Conservation (phyloP, 306 rosid genomes). For the Sesbania bispinosa region DNA sequence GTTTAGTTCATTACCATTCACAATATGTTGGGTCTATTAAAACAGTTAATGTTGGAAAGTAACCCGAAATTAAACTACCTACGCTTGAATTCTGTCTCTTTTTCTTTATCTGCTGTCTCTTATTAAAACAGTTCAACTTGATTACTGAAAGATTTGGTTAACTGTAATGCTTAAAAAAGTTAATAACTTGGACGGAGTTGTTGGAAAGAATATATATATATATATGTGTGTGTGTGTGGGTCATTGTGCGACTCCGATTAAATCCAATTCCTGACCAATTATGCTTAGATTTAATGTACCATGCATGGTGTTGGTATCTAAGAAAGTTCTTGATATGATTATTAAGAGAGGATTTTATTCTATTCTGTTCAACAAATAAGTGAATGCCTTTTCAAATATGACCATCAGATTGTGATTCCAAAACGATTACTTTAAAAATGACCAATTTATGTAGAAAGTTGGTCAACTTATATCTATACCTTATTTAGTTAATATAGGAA, state of each 20-base stretch:
- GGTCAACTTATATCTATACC: too few relatives aligned
- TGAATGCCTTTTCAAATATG: neutral
- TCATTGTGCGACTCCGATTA: too few relatives aligned
- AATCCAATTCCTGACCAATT: too few relatives aligned
- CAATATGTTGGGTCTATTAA: too few relatives aligned
- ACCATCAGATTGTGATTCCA: neutral
- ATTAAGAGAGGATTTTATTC: neutral
- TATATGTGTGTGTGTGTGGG: too few relatives aligned
- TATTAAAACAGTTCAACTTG: slow-evolving; percentile 13
- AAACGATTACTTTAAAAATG: neutral
- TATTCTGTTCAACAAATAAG: neutral
- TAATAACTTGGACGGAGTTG: neutral
- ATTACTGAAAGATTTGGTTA: neutral
- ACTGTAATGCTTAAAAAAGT: neutral
- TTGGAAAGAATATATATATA: neutral
- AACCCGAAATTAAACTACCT: neutral
- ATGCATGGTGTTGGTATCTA: neutral
- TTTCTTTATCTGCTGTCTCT: neutral
- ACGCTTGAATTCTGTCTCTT: neutral
- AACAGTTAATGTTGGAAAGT: slow-evolving; percentile 2
- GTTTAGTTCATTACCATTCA: neutral
- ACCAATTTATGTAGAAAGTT: neutral
- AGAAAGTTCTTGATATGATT: neutral
- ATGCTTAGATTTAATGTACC: neutral
- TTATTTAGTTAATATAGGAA: too few relatives aligned